A percentile compares a stretch with the other conserved stretches of the same genome.
Conservation (phyloP, 2,329 filamentous ascomycete genomes). For the Colletotrichum sp. region DNA sequence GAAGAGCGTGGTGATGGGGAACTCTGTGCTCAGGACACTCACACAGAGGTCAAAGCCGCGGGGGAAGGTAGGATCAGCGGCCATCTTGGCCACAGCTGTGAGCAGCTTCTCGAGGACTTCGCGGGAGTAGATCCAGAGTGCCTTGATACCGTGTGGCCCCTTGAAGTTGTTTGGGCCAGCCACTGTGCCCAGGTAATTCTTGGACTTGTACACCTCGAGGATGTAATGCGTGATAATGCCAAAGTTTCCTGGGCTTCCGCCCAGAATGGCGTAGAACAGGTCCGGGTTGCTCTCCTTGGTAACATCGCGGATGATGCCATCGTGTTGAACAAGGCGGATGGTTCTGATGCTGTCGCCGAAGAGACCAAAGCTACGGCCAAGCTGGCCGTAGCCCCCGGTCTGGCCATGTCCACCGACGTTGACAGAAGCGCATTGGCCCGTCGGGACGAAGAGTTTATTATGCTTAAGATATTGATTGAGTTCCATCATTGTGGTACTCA, state of each 20-base stretch:
- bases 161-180: slow-evolving; percentile 13
- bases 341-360: slow-evolving; percentile 58
- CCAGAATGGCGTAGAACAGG: slow-evolving; percentile 63
- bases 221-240: slow-evolving; percentile 62
- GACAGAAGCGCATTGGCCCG: slow-evolving; percentile 50
- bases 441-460: slow-evolving; percentile 47
- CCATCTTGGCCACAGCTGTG: slow-evolving; percentile 45
- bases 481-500: slow-evolving; percentile 45
- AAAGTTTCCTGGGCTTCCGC: slow-evolving; percentile 63
- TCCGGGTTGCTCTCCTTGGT: slow-evolving; percentile 55
- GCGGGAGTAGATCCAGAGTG: slow-evolving; percentile 43
- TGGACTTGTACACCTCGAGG: slow-evolving; percentile 40
- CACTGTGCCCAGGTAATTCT: neutral
- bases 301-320: slow-evolving; percentile 49
- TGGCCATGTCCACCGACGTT: slow-evolving; percentile 52
- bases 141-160: slow-evolving; percentile 46
- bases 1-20: slow-evolving; percentile 38
- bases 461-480: slow-evolving; percentile 46
- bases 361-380: slow-evolving; percentile 55
- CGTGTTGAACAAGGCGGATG: slow-evolving; percentile 50
- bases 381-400: slow-evolving; percentile 52
- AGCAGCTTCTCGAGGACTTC: slow-evolving; percentile 42
- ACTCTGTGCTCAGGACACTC: slow-evolving; percentile 48
- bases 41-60: slow-evolving; percentile 52
- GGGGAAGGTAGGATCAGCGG: slow-evolving; percentile 45